These are phyloP conservation scores for Dendrobium officinale DNA, from an alignment of 106 monocot genomes.

Conservation along the genomic window DNA sequence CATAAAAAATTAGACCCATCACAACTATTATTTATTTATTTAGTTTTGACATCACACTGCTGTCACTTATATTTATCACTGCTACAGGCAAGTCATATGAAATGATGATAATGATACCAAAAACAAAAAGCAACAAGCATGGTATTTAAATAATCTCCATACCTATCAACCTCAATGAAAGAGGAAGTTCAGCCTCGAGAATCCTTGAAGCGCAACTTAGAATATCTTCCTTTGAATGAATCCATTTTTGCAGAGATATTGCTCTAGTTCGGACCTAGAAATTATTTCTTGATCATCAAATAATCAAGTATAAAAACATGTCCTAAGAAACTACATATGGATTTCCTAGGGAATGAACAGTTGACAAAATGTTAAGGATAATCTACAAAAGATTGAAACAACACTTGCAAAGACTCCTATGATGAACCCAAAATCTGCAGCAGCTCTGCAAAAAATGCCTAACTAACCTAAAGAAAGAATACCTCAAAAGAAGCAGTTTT, in stretches of 20 bases:
- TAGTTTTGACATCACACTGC: neutral
- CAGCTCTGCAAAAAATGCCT: neutral
- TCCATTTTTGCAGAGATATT: constrained; percentile 54
- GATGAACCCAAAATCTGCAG: too few relatives aligned
- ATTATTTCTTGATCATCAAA: constrained; percentile 2
- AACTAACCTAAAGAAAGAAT: neutral
- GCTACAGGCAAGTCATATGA: neutral
- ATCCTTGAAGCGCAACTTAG: constrained; percentile 59
- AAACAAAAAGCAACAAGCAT: neutral
- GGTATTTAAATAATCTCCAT: constrained; percentile 15
- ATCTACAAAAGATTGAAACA: neutral
- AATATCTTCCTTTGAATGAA: constrained; percentile 86
- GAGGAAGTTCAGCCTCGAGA: constrained; percentile 87
- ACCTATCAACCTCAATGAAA: constrained; percentile 91
- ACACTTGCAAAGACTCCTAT: too few relatives aligned
- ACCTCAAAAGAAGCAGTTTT: constrained; percentile 96
- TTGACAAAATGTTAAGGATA: neutral
- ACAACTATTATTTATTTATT: neutral
- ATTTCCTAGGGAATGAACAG: neutral
- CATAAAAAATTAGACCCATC: neutral
- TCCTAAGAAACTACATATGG: neutral
- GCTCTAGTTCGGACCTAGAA: constrained; percentile 87
- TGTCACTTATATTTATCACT: neutral
- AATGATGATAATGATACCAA: neutral
- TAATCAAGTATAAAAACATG: neutral